Evolutionary conservation across 495 filamentous ascomycete genomes (phyloP).

Genomic region (Hypoxylon crocopeplum): DNA sequence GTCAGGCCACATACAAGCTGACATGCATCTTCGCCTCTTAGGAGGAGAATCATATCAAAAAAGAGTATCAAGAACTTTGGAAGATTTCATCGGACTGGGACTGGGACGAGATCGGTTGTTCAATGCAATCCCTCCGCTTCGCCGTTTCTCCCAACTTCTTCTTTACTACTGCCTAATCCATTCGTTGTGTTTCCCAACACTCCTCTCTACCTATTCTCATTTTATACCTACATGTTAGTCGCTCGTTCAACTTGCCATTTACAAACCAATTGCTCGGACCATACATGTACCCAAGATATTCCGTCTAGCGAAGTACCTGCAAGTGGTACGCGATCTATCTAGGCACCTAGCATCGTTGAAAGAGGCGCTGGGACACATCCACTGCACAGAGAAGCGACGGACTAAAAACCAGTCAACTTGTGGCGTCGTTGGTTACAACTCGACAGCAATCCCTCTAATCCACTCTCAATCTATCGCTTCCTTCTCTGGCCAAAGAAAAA

Average conservation of each 20-base stretch:
- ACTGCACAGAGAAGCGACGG: too few species aligned
- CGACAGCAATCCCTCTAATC: slow-evolving; percentile 7
- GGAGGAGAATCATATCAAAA: slow-evolving; percentile 11
- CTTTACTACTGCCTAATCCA: slow-evolving; percentile 1
- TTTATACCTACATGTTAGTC: too few species aligned
- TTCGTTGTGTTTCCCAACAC: slow-evolving; percentile 1
- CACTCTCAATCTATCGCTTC: slow-evolving; percentile 13
- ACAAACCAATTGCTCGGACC: too few species aligned
- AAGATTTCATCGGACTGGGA: slow-evolving; percentile 17
- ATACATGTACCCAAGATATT: too few species aligned
- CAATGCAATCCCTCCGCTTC: slow-evolving; percentile 22
- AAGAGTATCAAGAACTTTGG: slow-evolving; percentile 16
- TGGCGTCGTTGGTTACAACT: slow-evolving; percentile 12
- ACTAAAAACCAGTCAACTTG: too few species aligned
- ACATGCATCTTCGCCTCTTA: slow-evolving; percentile 34
- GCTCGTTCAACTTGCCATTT: too few species aligned
- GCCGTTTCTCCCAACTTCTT: slow-evolving; percentile 1
- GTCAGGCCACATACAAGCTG: slow-evolving; percentile 37
- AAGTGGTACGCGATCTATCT: slow-evolving; percentile 24
- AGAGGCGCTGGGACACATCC: not conserved
- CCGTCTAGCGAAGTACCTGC: too few species aligned
- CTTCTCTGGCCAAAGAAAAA: slow-evolving; percentile 3
- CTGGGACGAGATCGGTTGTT: slow-evolving; percentile 25
- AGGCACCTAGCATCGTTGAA: slow-evolving; percentile 1
- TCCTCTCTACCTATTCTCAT: not conserved